Evolutionary conservation across 805 yeast genomes (phyloP), one percentile per base, ranked within the genome.

Genomic region (Monosporozyma solicola): DNA sequence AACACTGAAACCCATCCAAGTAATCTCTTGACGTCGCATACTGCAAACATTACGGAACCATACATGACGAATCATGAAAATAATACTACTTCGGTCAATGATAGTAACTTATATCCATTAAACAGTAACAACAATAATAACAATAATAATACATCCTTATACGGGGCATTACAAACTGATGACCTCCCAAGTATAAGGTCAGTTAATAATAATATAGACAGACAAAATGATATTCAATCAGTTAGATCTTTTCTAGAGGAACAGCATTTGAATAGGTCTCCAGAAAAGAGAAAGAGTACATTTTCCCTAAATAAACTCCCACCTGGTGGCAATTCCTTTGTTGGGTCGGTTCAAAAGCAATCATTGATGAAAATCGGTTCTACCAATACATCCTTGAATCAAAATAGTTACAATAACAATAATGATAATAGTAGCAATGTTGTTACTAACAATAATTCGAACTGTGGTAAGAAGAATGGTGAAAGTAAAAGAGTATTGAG

Each of bases 401-500:
- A 35, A 25, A 24, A 27, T 44, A 13, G 47, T 11, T 47, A 44
- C 46, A 41, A 33, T 41, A 45, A 15, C 43, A 44, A 31, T 37
- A 44, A 44, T 39, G 31, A 9, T 25, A 39, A 35, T 37, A 33
- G 44, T 50, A 46, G 16, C 33, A 22, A 16, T 27, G 16, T 29
- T 27, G 16, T 29, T 47, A 44, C 11, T 37, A 44, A 50, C 44
- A 46, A 29, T 33, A 27, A n/a, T 31, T 11, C 33, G 20, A 29
- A n/a, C 44, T 7, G 9, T 50, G 31, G 25, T 11, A 51, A 27
- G 50, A 43, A 33, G 48, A 54, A 51, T 35, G 5, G 41, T n/a
- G 60, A 57, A 11, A 57, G 48, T 41, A 60, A 58, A 50, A 55
- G 62, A 48, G 80, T 76, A 50, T 68, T 82, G 47, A 67, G 86